Percentiles rank a stretch among this genome's conserved stretches.
phyloP scores from a whole-genome alignment of 2,329 filamentous ascomycete species.

The Thielaviopsis punctulata region DNA sequence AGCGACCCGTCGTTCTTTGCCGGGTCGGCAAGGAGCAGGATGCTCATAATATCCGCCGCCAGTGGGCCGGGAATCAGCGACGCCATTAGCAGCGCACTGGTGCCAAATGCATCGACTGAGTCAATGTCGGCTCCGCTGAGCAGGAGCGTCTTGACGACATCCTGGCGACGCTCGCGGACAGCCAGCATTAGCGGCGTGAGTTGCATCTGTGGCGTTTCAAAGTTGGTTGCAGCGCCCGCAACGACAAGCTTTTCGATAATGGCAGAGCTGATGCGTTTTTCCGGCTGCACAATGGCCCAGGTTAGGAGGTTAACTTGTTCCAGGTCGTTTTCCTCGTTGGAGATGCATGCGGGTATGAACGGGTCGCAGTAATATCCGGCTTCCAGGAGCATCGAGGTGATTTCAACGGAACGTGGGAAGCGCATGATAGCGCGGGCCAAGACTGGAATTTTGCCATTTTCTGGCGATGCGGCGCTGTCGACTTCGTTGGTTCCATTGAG shows the following conservation, averaged over 20 bases:
- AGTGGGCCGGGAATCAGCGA: conserved; percentile 36
- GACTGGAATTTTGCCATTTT: conserved; percentile 21
- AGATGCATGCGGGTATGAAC: conserved; percentile 19
- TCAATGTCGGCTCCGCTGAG: conserved; percentile 43
- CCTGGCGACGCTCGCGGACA: conserved; percentile 35
- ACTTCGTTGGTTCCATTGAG: conserved; percentile 28
- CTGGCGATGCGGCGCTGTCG: conserved; percentile 30
- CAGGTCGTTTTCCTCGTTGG: conserved; percentile 28
- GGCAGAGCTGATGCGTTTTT: conserved; percentile 42
- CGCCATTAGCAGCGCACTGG: conserved; percentile 43
- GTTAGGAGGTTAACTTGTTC: conserved; percentile 40
- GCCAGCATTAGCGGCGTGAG: conserved; percentile 43
- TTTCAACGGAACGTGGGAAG: conserved; percentile 35
- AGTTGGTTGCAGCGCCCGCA: conserved; percentile 38
- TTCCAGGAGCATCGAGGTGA: conserved; percentile 36
- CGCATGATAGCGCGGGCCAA: conserved; percentile 34
- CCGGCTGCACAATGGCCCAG: conserved; percentile 45
- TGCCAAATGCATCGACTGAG: conserved; percentile 35
- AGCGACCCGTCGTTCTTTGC: conserved; percentile 47
- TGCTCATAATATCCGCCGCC: conserved; percentile 35
- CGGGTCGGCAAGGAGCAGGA: conserved; percentile 37
- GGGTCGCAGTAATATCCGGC: conserved; percentile 44
- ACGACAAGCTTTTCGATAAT: conserved; percentile 41
- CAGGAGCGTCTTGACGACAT: conserved; percentile 39
- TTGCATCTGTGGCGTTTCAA: conserved; percentile 22